Percentiles rank a stretch among this genome's conserved stretches.
phyloP scores from a whole-genome alignment of 495 filamentous ascomycete genomes.

The Poronia punctata region DNA sequence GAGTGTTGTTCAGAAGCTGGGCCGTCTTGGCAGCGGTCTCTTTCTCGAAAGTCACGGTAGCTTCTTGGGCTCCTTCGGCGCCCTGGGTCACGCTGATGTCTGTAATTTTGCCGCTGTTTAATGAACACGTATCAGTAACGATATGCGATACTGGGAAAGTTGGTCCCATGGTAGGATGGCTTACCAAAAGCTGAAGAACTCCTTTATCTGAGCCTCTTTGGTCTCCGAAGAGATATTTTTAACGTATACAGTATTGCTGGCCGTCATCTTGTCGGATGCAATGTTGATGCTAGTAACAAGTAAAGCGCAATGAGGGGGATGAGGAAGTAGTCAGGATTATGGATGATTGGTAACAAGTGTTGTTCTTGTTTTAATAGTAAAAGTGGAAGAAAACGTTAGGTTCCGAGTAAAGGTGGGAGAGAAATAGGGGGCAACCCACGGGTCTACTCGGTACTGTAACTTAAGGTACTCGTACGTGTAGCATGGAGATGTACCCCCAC shows the following conservation, averaged over 20 bases:
- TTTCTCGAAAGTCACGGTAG: slow-evolving; percentile 92
- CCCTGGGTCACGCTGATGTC: slow-evolving; percentile 65
- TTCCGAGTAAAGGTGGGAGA: too few species aligned
- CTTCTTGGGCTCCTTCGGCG: slow-evolving; percentile 60
- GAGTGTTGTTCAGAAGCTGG: slow-evolving; percentile 90
- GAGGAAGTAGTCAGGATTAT: background rate
- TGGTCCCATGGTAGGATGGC: slow-evolving; percentile 11
- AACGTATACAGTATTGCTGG: slow-evolving; percentile 46
- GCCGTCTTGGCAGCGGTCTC: slow-evolving; percentile 92
- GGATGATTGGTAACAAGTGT: too few species aligned
- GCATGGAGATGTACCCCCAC: too few species aligned
- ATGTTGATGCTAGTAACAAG: slow-evolving; percentile 20
- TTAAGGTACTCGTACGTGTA: too few species aligned
- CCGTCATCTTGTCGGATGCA: too few species aligned
- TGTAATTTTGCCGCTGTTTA: slow-evolving; percentile 78
- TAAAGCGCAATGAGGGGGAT: slow-evolving; percentile 3
- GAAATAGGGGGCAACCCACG: too few species aligned
- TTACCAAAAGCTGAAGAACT: slow-evolving; percentile 99
- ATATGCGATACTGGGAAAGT: background rate
- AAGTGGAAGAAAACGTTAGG: too few species aligned
- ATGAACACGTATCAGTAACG: background rate
- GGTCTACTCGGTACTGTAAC: too few species aligned
- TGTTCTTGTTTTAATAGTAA: too few species aligned
- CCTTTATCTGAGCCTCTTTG: slow-evolving; percentile 80
- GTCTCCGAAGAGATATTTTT: slow-evolving; percentile 79